Conservation (phyloP, 1,284 basidiomycete species). For the Moesziomyces sp. region DNA sequence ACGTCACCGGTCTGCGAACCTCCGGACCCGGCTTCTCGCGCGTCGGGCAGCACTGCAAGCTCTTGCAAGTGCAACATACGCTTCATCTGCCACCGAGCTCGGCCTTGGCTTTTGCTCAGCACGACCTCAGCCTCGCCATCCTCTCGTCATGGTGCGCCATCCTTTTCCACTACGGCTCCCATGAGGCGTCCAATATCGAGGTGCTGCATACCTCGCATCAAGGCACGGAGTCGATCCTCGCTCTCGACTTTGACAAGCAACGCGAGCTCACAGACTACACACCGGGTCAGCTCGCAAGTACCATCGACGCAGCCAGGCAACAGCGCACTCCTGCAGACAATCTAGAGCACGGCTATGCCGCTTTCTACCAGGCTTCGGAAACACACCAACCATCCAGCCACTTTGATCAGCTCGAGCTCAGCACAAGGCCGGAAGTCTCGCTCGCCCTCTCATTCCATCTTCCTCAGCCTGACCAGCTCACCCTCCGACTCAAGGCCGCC, state of each 20-base stretch:
- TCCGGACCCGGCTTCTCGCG: conserved; percentile 46
- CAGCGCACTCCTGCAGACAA: not conserved
- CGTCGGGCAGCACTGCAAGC: conserved; percentile 29
- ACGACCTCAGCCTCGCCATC: conserved; percentile 28
- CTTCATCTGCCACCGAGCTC: conserved; percentile 9
- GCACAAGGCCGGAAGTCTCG: conserved; percentile 23
- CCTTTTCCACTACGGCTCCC: conserved; percentile 44
- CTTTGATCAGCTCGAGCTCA: conserved; percentile 25
- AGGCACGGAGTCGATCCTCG: conserved; percentile 18
- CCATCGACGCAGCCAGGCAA: conserved; percentile 15
- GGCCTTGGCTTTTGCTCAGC: conserved; percentile 11
- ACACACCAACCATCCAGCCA: not conserved
- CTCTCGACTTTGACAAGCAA: conserved; percentile 40
- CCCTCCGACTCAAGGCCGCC: conserved; percentile 39
- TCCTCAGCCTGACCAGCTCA: conserved; percentile 1
- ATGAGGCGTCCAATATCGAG: conserved; percentile 42
- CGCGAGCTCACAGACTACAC: conserved; percentile 12
- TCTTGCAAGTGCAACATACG: conserved; percentile 14
- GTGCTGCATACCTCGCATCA: conserved; percentile 16
- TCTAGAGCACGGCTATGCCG: conserved; percentile 42
- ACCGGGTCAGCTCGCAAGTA: conserved; percentile 12
- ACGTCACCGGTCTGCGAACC: conserved; percentile 59
- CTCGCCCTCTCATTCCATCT: conserved; percentile 32
- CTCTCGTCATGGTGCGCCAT: conserved; percentile 42
- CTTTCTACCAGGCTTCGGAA: conserved; percentile 13